Evolutionary conservation across 2,329 filamentous ascomycete species (phyloP), one percentile per base, ranked within the genome.

Genomic region (Colletotrichum tofieldiae): DNA sequence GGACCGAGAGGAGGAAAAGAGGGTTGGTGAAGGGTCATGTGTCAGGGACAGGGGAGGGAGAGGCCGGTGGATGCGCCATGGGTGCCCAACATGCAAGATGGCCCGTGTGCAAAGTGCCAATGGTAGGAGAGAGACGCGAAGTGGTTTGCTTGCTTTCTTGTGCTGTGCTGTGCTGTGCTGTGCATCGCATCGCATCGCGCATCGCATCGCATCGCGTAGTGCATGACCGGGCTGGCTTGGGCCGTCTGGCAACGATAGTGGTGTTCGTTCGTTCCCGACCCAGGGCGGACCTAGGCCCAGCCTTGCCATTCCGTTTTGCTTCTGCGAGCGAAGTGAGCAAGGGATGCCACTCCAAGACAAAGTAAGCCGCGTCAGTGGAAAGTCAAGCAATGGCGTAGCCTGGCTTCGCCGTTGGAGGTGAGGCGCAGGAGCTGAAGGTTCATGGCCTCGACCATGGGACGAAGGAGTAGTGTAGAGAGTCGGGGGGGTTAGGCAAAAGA

Each of bases 31-130:
- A 52, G 51, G 59, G 69, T 68, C 65, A 59, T 54, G 65, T 59
- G 69, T 72, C 69, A 68, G 69, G 69, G 58, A 72, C 65, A 72
- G 65, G 65, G 64, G 65, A 51, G n/a, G 39, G 51, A 20, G 47
- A 68, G 65, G 35, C 47, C 58, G 55, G 65, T 58, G 65, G 69
- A 59, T 68, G 69, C 47, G 45, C 29, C 65, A 72, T 68, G 65
- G 69, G 65, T 72, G 69, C 69, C 69, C 69, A 72, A 72, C 39
- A 59, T 63, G 37, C 65, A 68, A 68, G 47, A 52, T 55, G 47
- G 37, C 20, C 26, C 61, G 41, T 37, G 43, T 58, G 43, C 32
- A 67, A 67, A 47, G 23, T 26, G 51, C 41, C 49, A 52, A 8
- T 52, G 23, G 26, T 52, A 52, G 8, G 49, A 52, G 49, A 52